Percentiles rank a stretch among this genome's conserved stretches.
Conservation (phyloP, 306 rosid genomes). For the Quercus dentata region DNA sequence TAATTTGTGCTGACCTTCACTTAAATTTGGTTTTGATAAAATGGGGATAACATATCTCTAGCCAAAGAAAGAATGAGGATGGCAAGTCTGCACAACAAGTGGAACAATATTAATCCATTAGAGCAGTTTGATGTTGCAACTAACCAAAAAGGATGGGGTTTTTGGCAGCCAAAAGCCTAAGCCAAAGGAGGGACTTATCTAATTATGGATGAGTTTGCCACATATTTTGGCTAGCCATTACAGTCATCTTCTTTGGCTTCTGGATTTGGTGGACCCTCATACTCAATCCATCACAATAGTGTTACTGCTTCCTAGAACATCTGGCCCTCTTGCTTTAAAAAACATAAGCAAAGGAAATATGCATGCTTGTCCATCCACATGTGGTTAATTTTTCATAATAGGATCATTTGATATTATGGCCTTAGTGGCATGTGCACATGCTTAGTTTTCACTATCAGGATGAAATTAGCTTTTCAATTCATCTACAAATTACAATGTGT, state of each 20-base stretch:
- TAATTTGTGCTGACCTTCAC: no score
- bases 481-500: no score
- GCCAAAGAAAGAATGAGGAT: conserved; percentile 4
- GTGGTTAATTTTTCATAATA: no score
- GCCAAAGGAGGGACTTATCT: background rate
- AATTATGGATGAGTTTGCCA: conserved; percentile 12
- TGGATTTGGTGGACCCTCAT: background rate
- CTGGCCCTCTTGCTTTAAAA: background rate
- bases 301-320: background rate
- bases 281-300: background rate
- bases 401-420: no score
- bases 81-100: conserved; percentile 14
- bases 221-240: background rate
- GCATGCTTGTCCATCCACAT: no score
- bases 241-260: background rate
- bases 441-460: no score
- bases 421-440: no score
- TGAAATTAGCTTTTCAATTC: no score
- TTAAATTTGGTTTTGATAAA: background rate
- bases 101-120: conserved; percentile 3
- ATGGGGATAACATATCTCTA: background rate
- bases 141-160: background rate
- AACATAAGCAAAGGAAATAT: background rate
- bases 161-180: background rate
- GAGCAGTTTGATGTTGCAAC: background rate